Percentiles rank a stretch among this genome's conserved stretches.
Conservation (phyloP, 1,284 basidiomycete species). For the Cryptococcus amylolentus region DNA sequence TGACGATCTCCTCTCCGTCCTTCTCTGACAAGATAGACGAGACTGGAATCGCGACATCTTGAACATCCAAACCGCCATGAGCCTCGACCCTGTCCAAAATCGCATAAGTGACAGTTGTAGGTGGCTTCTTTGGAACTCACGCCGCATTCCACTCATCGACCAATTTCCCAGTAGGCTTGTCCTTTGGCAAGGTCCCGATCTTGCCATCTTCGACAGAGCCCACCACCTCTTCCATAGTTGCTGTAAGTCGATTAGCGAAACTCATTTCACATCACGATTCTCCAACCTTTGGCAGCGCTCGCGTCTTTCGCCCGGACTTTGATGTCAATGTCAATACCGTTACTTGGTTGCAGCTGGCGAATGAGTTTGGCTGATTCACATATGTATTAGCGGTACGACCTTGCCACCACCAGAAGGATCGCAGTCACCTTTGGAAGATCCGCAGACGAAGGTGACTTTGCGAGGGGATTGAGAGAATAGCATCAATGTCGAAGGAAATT, state of each 20-base stretch:
- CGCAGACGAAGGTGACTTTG: conserved; percentile 76
- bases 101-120: no score
- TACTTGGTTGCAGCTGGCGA: conserved; percentile 32
- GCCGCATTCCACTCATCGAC: conserved; percentile 55
- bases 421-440: conserved; percentile 75
- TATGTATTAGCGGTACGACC: background rate
- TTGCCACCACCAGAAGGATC: no score
- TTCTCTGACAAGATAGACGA: conserved; percentile 80
- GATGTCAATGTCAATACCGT: conserved; percentile 40
- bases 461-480: conserved; percentile 61
- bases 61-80: conserved; percentile 57
- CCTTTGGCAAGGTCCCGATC: conserved; percentile 47
- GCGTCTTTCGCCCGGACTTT: conserved; percentile 44
- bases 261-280: background rate
- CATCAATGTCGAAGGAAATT: conserved; percentile 90
- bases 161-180: conserved; percentile 46
- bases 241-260: conserved; percentile 12
- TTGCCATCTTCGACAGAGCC: conserved; percentile 33
- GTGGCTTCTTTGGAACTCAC: conserved; percentile 34
- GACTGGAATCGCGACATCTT: conserved; percentile 73
- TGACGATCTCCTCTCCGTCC: conserved; percentile 83
- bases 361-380: conserved; percentile 43
- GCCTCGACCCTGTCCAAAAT: conserved; percentile 20
- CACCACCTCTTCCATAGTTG: conserved; percentile 35
- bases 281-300: conserved; percentile 15